Percentiles rank a stretch among this genome's conserved stretches.
Evolutionary conservation across 75 land plant genomes (phyloP).

Genomic region (Picea sitchensis): DNA sequence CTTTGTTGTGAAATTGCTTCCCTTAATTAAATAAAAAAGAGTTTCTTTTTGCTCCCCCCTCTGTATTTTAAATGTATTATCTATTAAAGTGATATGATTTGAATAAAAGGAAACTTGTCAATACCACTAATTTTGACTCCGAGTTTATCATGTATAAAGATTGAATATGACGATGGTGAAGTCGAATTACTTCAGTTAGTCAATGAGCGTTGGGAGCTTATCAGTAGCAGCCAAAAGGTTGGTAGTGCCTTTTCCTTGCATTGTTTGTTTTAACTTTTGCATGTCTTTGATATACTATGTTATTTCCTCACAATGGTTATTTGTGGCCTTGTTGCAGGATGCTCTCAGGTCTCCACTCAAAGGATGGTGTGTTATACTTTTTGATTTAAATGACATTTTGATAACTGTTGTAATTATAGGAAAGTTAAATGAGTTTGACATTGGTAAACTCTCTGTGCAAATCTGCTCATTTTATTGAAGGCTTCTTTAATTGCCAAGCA

Average conservation of each 20-base stretch:
- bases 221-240: slow-evolving; percentile 3
- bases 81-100: not conserved
- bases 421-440: not conserved
- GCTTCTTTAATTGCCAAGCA: not conserved
- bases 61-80: not conserved
- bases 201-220: slow-evolving; percentile 39
- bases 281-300: not conserved
- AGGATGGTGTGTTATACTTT: slow-evolving; percentile 5
- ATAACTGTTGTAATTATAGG: not conserved
- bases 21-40: not conserved
- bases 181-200: slow-evolving; percentile 27
- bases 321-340: not conserved
- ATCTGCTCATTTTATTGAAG: not conserved
- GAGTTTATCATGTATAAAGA: slow-evolving; percentile 16
- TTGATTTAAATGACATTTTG: not conserved
- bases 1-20: not conserved
- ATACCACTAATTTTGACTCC: not conserved
- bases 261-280: not conserved
- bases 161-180: slow-evolving; percentile 48
- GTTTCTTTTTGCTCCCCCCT: not conserved
- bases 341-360: not conserved
- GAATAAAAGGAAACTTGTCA: not conserved
- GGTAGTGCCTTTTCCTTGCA: no score
- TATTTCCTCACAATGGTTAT: not conserved
- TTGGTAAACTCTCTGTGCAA: not conserved